Conservation (phyloP, 2,329 filamentous ascomycete species). For the Thelonectria blattea region DNA sequence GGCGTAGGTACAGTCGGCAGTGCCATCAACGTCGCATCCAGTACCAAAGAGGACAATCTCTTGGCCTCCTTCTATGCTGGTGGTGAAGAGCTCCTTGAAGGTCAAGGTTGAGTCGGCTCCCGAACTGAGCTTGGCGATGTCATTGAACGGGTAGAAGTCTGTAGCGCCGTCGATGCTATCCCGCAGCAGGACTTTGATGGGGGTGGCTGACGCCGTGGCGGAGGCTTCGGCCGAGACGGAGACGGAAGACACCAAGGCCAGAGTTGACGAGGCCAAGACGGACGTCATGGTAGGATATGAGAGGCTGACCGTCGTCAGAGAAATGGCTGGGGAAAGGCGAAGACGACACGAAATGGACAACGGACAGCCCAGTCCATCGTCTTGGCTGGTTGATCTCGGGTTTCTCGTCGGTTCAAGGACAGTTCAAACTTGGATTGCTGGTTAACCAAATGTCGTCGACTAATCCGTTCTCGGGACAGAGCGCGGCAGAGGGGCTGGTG, state of each 20-base stretch:
- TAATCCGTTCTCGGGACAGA: neutral
- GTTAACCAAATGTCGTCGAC: neutral
- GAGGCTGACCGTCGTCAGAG: neutral
- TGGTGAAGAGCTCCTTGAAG: slow-evolving; percentile 44
- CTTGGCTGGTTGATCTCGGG: neutral
- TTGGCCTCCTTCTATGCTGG: slow-evolving; percentile 42
- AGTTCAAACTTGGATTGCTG: neutral
- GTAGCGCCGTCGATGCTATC: slow-evolving; percentile 41
- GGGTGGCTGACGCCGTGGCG: slow-evolving; percentile 29
- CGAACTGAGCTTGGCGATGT: slow-evolving; percentile 41
- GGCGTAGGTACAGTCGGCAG: slow-evolving; percentile 42
- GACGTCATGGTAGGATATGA: slow-evolving; percentile 24
- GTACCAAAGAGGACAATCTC: slow-evolving; percentile 42
- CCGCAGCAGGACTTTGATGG: slow-evolving; percentile 41
- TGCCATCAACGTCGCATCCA: slow-evolving; percentile 41
- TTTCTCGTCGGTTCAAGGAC: neutral
- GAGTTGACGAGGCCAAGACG: slow-evolving; percentile 16
- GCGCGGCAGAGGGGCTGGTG: neutral
- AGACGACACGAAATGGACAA: neutral
- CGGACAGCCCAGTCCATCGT: neutral
- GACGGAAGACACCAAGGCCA: slow-evolving; percentile 14
- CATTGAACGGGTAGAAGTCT: slow-evolving; percentile 47
- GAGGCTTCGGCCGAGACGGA: slow-evolving; percentile 1
- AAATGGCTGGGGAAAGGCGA: neutral
- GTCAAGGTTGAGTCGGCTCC: slow-evolving; percentile 38